phyloP scores from a whole-genome alignment of 306 rosid species.

The Senna siamea region DNA sequence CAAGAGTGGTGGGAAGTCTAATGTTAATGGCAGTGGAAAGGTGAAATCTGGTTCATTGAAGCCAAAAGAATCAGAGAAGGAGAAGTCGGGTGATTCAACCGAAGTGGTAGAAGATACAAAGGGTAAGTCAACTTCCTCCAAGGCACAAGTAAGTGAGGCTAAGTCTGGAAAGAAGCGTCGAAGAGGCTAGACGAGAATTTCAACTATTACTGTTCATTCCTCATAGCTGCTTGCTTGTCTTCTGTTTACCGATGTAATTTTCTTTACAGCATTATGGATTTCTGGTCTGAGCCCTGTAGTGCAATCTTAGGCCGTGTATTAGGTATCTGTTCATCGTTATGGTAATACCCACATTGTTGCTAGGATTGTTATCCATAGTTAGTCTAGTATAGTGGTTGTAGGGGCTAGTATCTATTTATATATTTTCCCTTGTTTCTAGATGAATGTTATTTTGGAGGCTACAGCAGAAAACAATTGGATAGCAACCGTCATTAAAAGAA shows the following conservation, averaged over 20 bases:
- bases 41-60: conserved; percentile 55
- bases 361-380: conserved; percentile 46
- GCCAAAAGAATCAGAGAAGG: conserved; percentile 54
- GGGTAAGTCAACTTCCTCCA: conserved; percentile 59
- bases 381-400: conserved; percentile 51
- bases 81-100: conserved; percentile 46
- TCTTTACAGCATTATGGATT: conserved; percentile 30
- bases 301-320: conserved; percentile 38
- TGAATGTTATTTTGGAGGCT: conserved; percentile 45
- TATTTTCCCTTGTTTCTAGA: conserved; percentile 42
- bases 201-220: conserved; percentile 25
- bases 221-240: conserved; percentile 33
- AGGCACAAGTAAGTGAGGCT: conserved; percentile 49
- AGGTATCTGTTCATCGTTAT: conserved; percentile 46
- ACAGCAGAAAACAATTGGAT: conserved; percentile 44
- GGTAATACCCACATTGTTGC: conserved; percentile 47
- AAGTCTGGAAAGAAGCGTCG: conserved; percentile 82
- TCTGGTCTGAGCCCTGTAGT: conserved; percentile 34
- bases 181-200: conserved; percentile 52
- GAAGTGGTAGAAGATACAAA: conserved; percentile 50
- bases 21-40: conserved; percentile 55
- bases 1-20: conserved; percentile 60
- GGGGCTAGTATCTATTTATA: conserved; percentile 39
- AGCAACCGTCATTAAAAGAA: conserved; percentile 42
- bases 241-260: conserved; percentile 33